A percentile compares a stretch with the other conserved stretches of the same genome.
Conservation (phyloP, 345 rosid genomes). For the Pseudoturritis turrita region DNA sequence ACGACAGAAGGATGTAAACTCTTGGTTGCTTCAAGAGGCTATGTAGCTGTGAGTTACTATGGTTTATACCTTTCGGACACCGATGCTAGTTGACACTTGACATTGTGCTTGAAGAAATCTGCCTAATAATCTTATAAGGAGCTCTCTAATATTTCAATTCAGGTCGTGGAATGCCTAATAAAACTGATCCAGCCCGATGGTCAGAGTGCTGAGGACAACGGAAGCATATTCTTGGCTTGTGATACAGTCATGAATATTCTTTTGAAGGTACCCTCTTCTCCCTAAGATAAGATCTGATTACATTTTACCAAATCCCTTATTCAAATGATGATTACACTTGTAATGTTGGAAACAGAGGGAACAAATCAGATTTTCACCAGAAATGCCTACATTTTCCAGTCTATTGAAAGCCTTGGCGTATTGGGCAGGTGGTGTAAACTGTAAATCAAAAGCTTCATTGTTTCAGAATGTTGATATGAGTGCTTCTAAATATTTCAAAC, state of each 20-base stretch:
- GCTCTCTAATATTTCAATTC: conserved; percentile 13
- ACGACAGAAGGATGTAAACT: conserved; percentile 57
- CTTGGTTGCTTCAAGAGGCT: conserved; percentile 55
- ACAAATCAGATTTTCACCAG: conserved; percentile 40
- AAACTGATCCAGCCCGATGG: conserved; percentile 43
- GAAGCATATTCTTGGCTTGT: conserved; percentile 69
- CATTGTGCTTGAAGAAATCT: not conserved
- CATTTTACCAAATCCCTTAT: not conserved
- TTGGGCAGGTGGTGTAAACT: conserved; percentile 60
- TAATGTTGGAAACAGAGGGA: conserved; percentile 43
- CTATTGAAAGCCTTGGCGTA: conserved; percentile 58
- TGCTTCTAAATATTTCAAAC: not conserved
- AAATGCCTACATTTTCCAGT: conserved; percentile 34
- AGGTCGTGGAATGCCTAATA: conserved; percentile 74
- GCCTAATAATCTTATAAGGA: not conserved
- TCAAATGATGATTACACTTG: not conserved
- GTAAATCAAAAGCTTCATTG: not conserved
- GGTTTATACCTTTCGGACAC: not conserved
- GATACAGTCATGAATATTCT: conserved; percentile 81
- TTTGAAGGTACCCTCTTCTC: conserved; percentile 55
- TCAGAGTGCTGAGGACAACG: conserved; percentile 37
- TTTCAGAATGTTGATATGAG: not conserved
- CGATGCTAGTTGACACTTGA: not conserved
- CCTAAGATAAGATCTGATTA: not conserved
- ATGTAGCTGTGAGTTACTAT: conserved; percentile 54